These are phyloP conservation scores for Fusarium floridanum DNA, from an alignment of 2,329 filamentous ascomycete species.

Conservation along the genomic window DNA sequence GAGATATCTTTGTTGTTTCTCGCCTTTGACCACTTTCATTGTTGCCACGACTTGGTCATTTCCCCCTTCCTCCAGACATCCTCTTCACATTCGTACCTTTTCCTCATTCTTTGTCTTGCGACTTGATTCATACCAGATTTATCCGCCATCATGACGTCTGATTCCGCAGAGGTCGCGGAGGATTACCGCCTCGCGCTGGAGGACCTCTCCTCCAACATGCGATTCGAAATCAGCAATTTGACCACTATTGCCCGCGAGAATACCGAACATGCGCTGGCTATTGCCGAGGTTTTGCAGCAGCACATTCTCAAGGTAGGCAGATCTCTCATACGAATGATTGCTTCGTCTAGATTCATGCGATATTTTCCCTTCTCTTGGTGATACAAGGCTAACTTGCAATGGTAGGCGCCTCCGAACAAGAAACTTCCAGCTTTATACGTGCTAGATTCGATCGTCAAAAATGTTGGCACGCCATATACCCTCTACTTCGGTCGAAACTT, in stretches of 20 bases:
- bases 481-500: constrained; percentile 93
- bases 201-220: constrained; percentile 90
- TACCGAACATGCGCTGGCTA: constrained; percentile 93
- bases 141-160: constrained; percentile 60
- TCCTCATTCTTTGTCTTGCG: constrained; percentile 10
- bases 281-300: constrained; percentile 89
- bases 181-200: constrained; percentile 95
- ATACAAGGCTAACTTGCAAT: constrained; percentile 52
- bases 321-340: not conserved
- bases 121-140: constrained; percentile 27
- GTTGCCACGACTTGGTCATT: constrained; percentile 17
- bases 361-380: not conserved
- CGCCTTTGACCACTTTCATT: constrained; percentile 17
- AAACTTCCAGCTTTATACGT: constrained; percentile 98
- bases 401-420: constrained; percentile 84
- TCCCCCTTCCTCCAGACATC: constrained; percentile 21
- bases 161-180: constrained; percentile 87
- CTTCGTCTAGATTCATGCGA: not conserved
- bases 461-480: constrained; percentile 97
- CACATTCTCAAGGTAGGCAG: constrained; percentile 92
- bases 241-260: constrained; percentile 98
- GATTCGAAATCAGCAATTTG: constrained; percentile 96
- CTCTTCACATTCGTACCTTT: constrained; percentile 16
- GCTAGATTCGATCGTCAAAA: constrained; percentile 98
- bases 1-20: constrained; percentile 15